Evolutionary conservation across 2,329 filamentous ascomycete genomes (phyloP), one percentile per base, ranked within the genome.

Genomic region (Neocatenulostroma microsporum): DNA sequence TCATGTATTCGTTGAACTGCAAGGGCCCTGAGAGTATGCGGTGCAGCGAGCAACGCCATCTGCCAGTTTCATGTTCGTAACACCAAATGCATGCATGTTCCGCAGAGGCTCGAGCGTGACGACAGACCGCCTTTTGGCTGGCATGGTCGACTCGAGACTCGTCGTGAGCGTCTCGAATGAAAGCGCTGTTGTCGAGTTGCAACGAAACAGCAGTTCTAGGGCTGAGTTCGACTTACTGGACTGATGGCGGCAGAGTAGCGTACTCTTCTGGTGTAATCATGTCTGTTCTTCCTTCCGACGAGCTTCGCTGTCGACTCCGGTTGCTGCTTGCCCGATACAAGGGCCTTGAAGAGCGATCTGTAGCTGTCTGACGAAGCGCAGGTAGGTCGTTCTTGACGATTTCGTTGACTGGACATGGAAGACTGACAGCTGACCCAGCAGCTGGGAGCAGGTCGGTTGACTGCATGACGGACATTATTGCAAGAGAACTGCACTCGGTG

Each of bases 201-300:
- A 50, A 25, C 30, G 21, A n/a, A 10, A n/a, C 18, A 30, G 10
- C 15, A 30, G 21, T 20, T n/a, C n/a, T n/a, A n/a, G n/a, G n/a
- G n/a, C n/a, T n/a, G n/a, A n/a, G 30, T 14, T 17, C 4, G 34
- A 63, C 63, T 52, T 58, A 68, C 65, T 63, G 61, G 34, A 69
- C 56, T 39, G 62, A 61, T 46, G 53, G 35, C 14, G 66, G 65
- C 42, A 69, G 54, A 23, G 57, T 50, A 33, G 61, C 58, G 49
- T 60, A 67, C 38, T 67, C 61, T 39, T 60, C 58, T 45, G 61
- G 45, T 24, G 54, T 44, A 13, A 54, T 37, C 48, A 54, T 50
- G 18, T 43, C 45, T 19, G 39, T 21, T 11, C 33, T 30, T n/a
- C 40, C 30, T 9, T 37, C 35, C 18, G 34, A 41, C 4, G 10